Evolutionary conservation across 2,329 filamentous ascomycete genomes (phyloP).

Genomic region (Aspergillus brunneoviolaceus): DNA sequence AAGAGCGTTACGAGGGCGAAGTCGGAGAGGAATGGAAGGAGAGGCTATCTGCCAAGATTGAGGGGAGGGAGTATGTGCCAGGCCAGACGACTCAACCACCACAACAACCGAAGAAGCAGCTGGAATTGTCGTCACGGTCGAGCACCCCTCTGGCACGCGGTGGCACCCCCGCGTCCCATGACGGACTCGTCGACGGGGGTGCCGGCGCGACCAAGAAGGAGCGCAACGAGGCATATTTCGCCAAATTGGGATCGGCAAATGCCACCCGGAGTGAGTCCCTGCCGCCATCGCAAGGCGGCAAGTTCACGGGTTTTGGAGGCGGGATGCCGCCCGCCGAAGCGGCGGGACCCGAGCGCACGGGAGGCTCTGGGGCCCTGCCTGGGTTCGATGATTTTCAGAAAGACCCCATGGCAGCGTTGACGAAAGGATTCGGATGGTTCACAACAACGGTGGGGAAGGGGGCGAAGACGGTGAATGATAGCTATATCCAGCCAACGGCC

Average conservation of each 20-base stretch:
- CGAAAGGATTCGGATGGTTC: constrained; percentile 94
- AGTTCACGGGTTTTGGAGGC: constrained; percentile 88
- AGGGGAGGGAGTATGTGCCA: constrained; percentile 81
- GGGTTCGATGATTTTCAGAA: constrained; percentile 85
- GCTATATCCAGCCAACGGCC: constrained; percentile 89
- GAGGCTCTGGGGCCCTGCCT: constrained; percentile 41
- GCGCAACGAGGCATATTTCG: constrained; percentile 86
- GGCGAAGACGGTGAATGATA: constrained; percentile 86
- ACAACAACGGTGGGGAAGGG: constrained; percentile 82
- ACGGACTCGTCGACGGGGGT: constrained; percentile 25
- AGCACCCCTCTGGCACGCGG: constrained; percentile 27
- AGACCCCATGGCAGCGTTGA: constrained; percentile 83
- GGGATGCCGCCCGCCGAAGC: constrained; percentile 58
- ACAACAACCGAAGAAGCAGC: constrained; percentile 37
- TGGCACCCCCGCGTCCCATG: constrained; percentile 26
- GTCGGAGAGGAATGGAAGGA: constrained; percentile 96
- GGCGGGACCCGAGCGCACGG: constrained; percentile 10
- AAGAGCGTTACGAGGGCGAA: constrained; percentile 84
- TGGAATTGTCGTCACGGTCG: constrained; percentile 29
- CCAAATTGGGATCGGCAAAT: constrained; percentile 79
- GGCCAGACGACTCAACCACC: constrained; percentile 55
- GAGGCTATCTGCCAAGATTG: constrained; percentile 79
- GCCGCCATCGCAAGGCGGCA: constrained; percentile 86
- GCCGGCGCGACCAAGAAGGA: constrained; percentile 55
- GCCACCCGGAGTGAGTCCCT: constrained; percentile 70